phyloP scores from a whole-genome alignment of 768 basidiomycete species.

The Nevesoporus exiguus region DNA sequence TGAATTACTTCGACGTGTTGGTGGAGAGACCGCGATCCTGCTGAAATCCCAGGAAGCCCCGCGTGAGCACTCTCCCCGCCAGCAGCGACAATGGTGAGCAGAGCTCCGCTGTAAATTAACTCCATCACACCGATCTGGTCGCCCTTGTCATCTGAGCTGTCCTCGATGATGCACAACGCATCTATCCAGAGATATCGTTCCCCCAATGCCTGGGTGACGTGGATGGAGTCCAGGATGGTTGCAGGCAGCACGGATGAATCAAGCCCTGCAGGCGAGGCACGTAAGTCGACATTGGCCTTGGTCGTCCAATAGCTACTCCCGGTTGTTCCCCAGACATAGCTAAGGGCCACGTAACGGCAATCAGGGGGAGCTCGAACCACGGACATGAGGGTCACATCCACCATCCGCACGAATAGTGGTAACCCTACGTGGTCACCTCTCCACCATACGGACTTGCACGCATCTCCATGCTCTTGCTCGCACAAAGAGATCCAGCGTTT shows the following conservation, averaged over 20 bases:
- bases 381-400: background rate
- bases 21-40: background rate
- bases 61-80: background rate
- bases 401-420: background rate
- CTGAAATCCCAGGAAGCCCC: background rate
- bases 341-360: background rate
- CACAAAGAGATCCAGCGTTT: background rate
- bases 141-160: background rate
- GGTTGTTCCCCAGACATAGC: background rate
- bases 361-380: background rate
- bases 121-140: background rate
- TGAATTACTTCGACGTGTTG: background rate
- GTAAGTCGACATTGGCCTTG: background rate
- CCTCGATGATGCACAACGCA: background rate
- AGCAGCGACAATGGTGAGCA: background rate
- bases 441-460: background rate
- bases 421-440: background rate
- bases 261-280: background rate
- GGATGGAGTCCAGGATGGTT: background rate
- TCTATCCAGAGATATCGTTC: background rate
- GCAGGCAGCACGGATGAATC: background rate
- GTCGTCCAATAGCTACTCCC: background rate
- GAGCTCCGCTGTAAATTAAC: background rate
- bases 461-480: background rate
- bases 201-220: background rate